Base-by-base conservation (phyloP, 495 filamentous ascomycete species). In the Daldinia decipiens region DNA sequence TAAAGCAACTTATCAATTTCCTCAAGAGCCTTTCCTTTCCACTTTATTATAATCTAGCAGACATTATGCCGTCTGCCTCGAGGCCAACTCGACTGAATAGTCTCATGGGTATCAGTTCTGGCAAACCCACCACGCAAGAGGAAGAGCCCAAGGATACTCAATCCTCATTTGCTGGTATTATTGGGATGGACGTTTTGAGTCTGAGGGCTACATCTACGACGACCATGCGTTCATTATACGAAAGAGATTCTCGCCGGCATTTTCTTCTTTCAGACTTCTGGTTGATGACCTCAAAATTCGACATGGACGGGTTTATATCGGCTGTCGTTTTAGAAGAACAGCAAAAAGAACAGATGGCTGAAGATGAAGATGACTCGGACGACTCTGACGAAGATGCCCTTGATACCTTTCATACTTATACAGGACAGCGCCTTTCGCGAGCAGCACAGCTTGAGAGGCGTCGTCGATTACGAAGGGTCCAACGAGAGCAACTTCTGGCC, bases 21-120 rank as follows among this genome's bases (percentile, higher is more conserved):
- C 84, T 99, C 32, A 98, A 98, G 71, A 94, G 95, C 62, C 84
- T 98, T n/a, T 89, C 91, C 0, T 98, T 98, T 68, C 90, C 92
- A 1, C 83, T 97, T 60, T 96, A 97, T 78, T 97, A 93, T 84
- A 89, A 95, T 74, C 84, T 90, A 27, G 84, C 87, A 3, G 89
- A 93, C 27, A 68, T 84, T n/a, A 72, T 80, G 47, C 71, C 63
- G 15, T 69, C 43, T n/a, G 24, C 45, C 24, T 73, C 27, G 36
- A 56, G 65, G 24, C 63, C 61, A 0, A 9, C 24, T 31, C 75
- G 61, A 31, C 63, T 67, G 3, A 67, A 65, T 59, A 59, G 56
- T 12, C 51, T 73, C 51, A 72, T 63, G 43, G 70, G 73, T 2
- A 51, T 68, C 26, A 63, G 55, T 34, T 71, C 68, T 5, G 21